Conservation (phyloP, 345 rosid species). For the Euclidium syriacum region DNA sequence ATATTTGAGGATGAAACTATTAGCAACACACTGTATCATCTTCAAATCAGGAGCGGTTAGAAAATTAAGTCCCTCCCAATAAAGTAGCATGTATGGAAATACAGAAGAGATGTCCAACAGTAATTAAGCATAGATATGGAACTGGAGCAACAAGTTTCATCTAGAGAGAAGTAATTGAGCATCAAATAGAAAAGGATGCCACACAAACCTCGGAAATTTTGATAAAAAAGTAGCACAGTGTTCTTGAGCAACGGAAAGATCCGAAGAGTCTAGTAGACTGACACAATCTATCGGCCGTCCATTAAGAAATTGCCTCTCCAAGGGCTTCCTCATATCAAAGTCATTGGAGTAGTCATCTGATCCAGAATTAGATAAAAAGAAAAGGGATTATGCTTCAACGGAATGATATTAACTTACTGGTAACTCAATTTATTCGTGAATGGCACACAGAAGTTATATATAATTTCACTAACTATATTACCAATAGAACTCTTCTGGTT, state of each 20-base stretch:
- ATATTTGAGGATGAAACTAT: neutral
- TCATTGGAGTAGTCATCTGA: constrained; percentile 76
- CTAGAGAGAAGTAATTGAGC: neutral
- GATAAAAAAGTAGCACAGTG: constrained; percentile 59
- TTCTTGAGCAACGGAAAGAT: constrained; percentile 47
- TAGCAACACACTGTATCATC: neutral
- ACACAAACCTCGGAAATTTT: constrained; percentile 54
- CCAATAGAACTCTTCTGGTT: constrained; percentile 39
- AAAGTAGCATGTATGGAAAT: neutral
- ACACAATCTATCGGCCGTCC: constrained; percentile 62
- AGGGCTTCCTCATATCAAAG: constrained; percentile 89
- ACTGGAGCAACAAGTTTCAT: neutral
- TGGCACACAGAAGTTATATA: neutral
- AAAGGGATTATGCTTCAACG: constrained; percentile 4
- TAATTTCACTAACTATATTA: neutral
- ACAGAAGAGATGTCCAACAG: neutral
- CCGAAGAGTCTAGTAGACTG: constrained; percentile 54
- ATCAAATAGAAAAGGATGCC: constrained; percentile 13
- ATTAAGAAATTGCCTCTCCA: constrained; percentile 67
- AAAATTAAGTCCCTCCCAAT: neutral
- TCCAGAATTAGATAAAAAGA: constrained; percentile 14
- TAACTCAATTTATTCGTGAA: neutral
- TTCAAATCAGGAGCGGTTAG: neutral
- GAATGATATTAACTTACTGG: neutral
- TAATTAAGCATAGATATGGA: neutral